Evolutionary conservation across 2,329 filamentous ascomycete genomes (phyloP).

Genomic region (Podosphaera xanthii): DNA sequence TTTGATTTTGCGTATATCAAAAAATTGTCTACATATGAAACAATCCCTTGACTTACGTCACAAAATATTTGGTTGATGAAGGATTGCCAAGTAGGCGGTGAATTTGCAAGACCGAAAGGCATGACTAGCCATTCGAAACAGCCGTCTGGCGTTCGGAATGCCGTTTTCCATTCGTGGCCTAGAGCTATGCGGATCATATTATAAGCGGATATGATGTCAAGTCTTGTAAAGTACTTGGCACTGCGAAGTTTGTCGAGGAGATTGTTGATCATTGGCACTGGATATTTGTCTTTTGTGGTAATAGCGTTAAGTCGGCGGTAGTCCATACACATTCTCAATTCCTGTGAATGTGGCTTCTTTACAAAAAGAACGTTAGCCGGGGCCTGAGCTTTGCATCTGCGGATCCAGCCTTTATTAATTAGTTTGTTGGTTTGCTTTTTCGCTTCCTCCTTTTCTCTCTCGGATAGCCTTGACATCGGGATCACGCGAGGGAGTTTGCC

Average conservation of each 20-base stretch:
- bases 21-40: neutral
- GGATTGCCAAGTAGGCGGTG: no score
- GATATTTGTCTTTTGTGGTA: conserved; percentile 1
- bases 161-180: neutral
- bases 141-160: neutral
- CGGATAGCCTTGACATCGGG: neutral
- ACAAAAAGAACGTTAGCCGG: neutral
- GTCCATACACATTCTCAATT: neutral
- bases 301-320: neutral
- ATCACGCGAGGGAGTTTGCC: neutral
- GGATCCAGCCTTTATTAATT: neutral
- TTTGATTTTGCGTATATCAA: neutral
- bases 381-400: neutral
- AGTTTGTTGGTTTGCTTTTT: neutral
- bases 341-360: neutral
- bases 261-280: neutral
- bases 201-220: neutral
- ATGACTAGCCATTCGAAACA: neutral
- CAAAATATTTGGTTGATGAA: no score
- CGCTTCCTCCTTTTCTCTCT: neutral
- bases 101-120: neutral
- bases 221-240: neutral
- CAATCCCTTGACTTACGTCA: neutral
- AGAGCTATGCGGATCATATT: neutral
- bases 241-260: neutral